Conservation (phyloP, 1,284 basidiomycete genomes). For the Ceratorhiza oryzae-sativae region DNA sequence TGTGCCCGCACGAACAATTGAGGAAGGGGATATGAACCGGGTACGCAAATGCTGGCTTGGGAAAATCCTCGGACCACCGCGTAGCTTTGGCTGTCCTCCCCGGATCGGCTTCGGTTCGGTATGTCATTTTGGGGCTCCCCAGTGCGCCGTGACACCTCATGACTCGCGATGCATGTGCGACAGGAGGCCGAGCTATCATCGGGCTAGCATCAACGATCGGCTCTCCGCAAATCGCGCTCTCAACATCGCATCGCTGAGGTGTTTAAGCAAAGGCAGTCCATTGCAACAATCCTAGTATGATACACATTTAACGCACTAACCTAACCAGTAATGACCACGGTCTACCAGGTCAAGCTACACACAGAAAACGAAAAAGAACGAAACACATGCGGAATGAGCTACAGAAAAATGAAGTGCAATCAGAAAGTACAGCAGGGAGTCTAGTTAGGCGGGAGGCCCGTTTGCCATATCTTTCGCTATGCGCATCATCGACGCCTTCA, state of each 20-base stretch:
- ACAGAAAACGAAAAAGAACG: conserved; percentile 4
- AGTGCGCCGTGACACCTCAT: background rate
- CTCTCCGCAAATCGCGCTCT: background rate
- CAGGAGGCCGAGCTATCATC: background rate
- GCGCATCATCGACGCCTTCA: conserved; percentile 36
- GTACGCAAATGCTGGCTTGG: background rate
- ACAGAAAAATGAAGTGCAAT: conserved; percentile 3
- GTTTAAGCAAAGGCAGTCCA: conserved; percentile 22
- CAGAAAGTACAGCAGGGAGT: conserved; percentile 8
- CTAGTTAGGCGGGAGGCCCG: conserved; percentile 29
- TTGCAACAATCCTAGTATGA: conserved; percentile 32
- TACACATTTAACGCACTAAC: conserved; percentile 8
- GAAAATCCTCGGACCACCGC: background rate
- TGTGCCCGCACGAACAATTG: background rate
- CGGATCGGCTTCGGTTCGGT: background rate
- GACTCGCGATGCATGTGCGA: background rate
- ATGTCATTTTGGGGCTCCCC: background rate
- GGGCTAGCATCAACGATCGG: background rate
- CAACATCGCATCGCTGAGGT: background rate
- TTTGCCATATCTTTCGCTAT: conserved; percentile 37
- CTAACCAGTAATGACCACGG: background rate
- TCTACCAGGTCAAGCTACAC: background rate
- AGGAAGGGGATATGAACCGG: background rate
- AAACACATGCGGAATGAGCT: conserved; percentile 32
- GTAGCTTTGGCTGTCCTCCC: background rate